phyloP scores from a whole-genome alignment of 2,329 filamentous ascomycete genomes.

The Talaromyces sp. region DNA sequence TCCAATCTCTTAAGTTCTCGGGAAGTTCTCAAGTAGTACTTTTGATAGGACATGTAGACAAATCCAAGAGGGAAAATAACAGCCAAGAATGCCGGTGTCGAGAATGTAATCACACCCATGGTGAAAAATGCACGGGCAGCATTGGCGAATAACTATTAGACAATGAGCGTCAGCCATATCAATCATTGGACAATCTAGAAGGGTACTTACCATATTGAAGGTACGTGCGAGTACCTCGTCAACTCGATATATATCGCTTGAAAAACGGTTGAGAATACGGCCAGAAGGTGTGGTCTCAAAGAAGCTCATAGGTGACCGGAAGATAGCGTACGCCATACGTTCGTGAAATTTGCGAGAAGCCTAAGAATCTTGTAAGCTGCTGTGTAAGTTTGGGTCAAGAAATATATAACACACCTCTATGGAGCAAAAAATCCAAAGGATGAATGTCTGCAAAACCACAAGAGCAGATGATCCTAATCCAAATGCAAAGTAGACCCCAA shows the following conservation, averaged over 20 bases:
- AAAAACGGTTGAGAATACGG: slow-evolving; percentile 91
- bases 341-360: slow-evolving; percentile 95
- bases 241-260: slow-evolving; percentile 59
- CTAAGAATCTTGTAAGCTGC: slow-evolving; percentile 39
- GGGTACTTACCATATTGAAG: slow-evolving; percentile 77
- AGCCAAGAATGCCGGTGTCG: slow-evolving; percentile 75
- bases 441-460: slow-evolving; percentile 86
- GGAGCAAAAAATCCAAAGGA: slow-evolving; percentile 99
- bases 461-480: slow-evolving; percentile 81
- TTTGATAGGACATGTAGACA: slow-evolving; percentile 88
- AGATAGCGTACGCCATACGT: slow-evolving; percentile 94
- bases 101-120: slow-evolving; percentile 74
- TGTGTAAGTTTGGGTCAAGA: background rate
- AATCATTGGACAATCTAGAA: background rate
- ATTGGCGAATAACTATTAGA: slow-evolving; percentile 64
- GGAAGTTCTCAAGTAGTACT: slow-evolving; percentile 94
- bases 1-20: slow-evolving; percentile 94
- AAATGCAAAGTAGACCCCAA: slow-evolving; percentile 93
- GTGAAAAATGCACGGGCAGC: slow-evolving; percentile 74
- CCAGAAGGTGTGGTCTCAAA: slow-evolving; percentile 96
- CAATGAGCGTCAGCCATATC: background rate
- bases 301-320: slow-evolving; percentile 97
- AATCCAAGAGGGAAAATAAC: slow-evolving; percentile 76
- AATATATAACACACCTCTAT: slow-evolving; percentile 67
- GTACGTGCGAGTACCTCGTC: slow-evolving; percentile 93